Evolutionary conservation across 169 alveolate genomes (phyloP), one percentile per base, ranked within the genome.

Genomic region (Condylostoma magnum): DNA sequence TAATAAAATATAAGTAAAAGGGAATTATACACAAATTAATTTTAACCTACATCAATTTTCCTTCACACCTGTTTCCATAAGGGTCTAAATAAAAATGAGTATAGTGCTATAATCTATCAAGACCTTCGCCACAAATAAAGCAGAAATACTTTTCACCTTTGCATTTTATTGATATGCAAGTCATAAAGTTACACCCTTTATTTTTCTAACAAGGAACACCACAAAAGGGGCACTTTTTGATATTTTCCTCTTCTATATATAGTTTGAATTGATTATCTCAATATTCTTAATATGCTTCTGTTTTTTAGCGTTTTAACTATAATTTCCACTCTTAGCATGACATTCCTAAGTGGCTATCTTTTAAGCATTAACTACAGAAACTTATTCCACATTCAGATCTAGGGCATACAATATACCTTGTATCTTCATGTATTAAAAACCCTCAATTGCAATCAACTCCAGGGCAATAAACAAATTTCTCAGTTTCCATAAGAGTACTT

Each of bases 161-260:
- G 55, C 85, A 77, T 37, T 20, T 36, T 22, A 34, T 15, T 4
- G 81, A 71, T 5, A 47, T 44, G 68, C 89, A 82, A 3, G 69
- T 76, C 72, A 82, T 77, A 54, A 77, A 80, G 44, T 82, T 82
- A 67, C 89, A 82, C 46, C 89, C 89, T 4, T 54, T 51, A 20
- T 46, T 53, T 53, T 77, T 82, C 63, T 76, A 85, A 20, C 71
- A 69, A 34, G 57, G 33, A 25, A 58, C 44, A 4, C 68, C 75
- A 37, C 89, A 82, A 48, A 71, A 52, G 38, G 89, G 89, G 46
- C 89, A 82, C 55, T 58, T 52, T 67, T 56, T 76, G 3, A 10
- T 12, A 2, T 55, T 46, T 55, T 34, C 18, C 22, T 36, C 15
- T 38, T 10, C 10, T 2, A 44, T 73, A 38, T 20, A 20, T 30